Evolutionary conservation across 345 rosid species (phyloP).

Genomic region (Camelina laxa): DNA sequence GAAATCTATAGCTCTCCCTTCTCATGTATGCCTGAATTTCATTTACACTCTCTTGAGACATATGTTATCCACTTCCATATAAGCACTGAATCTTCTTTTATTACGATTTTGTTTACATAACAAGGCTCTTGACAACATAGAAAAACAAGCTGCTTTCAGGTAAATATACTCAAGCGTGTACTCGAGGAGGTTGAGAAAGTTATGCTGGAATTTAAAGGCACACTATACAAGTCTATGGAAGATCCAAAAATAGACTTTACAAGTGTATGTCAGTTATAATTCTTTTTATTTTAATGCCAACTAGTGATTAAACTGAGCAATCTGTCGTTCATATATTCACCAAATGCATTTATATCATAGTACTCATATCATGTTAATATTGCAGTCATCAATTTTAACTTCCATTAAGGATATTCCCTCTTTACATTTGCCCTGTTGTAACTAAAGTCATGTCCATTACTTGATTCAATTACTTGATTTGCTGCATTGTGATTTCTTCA

Average conservation of each 20-base stretch:
- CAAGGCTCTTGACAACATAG: conserved; percentile 27
- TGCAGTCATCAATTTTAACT: conserved; percentile 22
- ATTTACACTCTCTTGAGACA: conserved; percentile 24
- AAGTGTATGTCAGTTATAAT: conserved; percentile 57
- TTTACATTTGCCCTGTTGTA: background rate
- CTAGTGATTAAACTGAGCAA: conserved; percentile 19
- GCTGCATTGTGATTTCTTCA: conserved; percentile 25
- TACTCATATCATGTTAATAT: conserved; percentile 17
- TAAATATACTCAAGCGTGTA: conserved; percentile 90
- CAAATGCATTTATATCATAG: conserved; percentile 8
- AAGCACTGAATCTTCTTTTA: conserved; percentile 4
- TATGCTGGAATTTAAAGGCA: conserved; percentile 95
- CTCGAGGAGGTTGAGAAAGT: conserved; percentile 99
- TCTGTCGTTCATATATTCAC: conserved; percentile 6
- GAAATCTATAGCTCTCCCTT: conserved; percentile 92
- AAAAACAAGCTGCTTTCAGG: conserved; percentile 59
- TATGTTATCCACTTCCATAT: conserved; percentile 15
- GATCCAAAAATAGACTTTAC: conserved; percentile 92
- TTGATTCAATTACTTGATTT: conserved; percentile 18
- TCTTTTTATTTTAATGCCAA: conserved; percentile 14
- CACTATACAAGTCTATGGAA: conserved; percentile 92
- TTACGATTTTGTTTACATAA: background rate
- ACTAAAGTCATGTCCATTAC: background rate
- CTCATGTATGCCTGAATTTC: conserved; percentile 69
- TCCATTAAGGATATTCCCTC: background rate